Conservation (phyloP, 768 basidiomycete genomes). For the Lactarius psammicola region DNA sequence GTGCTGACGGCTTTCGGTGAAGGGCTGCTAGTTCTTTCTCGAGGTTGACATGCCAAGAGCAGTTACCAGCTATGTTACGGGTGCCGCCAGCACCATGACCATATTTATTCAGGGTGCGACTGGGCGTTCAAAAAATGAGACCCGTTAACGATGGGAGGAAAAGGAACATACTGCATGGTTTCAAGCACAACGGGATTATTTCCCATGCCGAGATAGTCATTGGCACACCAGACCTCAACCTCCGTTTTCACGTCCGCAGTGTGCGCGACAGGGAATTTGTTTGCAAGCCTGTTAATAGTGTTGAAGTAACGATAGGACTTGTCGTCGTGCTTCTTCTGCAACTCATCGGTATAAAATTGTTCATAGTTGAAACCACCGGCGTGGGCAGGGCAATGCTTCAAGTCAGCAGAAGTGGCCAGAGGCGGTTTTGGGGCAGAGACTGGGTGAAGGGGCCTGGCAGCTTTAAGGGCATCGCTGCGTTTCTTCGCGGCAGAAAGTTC, state of each 20-base stretch:
- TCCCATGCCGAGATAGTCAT: conserved; percentile 99
- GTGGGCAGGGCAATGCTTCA: conserved; percentile 54
- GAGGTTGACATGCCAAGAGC: conserved; percentile 91
- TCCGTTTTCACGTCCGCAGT: conserved; percentile 84
- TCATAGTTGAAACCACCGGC: conserved; percentile 74
- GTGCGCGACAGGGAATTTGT: conserved; percentile 95
- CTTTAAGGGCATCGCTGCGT: conserved; percentile 32
- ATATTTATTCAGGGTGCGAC: conserved; percentile 90
- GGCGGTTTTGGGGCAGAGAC: conserved; percentile 34
- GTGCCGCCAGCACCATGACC: conserved; percentile 98
- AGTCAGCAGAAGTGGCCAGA: conserved; percentile 43
- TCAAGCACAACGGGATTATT: conserved; percentile 94
- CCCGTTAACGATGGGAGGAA: conserved; percentile 27
- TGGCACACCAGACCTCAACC: conserved; percentile 98
- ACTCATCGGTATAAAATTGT: conserved; percentile 78
- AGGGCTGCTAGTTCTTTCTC: conserved; percentile 90
- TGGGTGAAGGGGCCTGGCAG: conserved; percentile 32
- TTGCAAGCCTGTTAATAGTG: conserved; percentile 95
- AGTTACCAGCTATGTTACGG: conserved; percentile 98
- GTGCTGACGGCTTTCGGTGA: conserved; percentile 89
- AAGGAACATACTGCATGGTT: conserved; percentile 87
- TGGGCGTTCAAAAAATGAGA: conserved; percentile 37
- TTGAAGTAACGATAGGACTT: conserved; percentile 99
- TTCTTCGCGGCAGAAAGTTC: conserved; percentile 47
- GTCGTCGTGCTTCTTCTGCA: conserved; percentile 98